Conservation (phyloP, 306 rosid species). For the Styphnolobium japonicum region DNA sequence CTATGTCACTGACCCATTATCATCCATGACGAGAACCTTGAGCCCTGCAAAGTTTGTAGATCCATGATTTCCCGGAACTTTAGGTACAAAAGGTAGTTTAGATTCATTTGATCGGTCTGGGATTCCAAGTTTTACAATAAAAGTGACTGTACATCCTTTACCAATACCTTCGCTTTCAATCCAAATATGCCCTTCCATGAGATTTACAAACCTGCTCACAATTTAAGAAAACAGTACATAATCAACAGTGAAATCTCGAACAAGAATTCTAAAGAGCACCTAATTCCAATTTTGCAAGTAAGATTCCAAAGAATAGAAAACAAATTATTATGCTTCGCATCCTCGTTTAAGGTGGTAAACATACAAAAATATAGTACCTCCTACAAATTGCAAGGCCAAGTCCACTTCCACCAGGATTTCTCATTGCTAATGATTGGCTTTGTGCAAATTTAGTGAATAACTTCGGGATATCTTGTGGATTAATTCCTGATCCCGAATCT, state of each 20-base stretch:
- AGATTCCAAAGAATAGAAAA: background rate
- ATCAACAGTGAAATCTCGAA: slow-evolving; percentile 3
- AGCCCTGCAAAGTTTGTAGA: slow-evolving; percentile 67
- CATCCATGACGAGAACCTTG: slow-evolving; percentile 89
- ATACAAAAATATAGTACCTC: slow-evolving; percentile 53
- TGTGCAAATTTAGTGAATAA: slow-evolving; percentile 86
- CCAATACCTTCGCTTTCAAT: slow-evolving; percentile 95
- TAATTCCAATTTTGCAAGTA: background rate
- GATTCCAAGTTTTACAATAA: slow-evolving; percentile 83
- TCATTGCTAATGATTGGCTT: slow-evolving; percentile 60
- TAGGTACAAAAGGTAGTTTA: slow-evolving; percentile 50
- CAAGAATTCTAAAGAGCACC: background rate
- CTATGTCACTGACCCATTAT: slow-evolving; percentile 74
- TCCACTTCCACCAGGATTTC: slow-evolving; percentile 72
- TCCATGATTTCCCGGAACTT: slow-evolving; percentile 50
- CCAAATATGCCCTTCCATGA: slow-evolving; percentile 96
- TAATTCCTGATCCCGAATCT: slow-evolving; percentile 88
- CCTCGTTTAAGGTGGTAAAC: slow-evolving; percentile 4
- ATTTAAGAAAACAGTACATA: background rate
- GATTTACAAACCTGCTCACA: slow-evolving; percentile 86
- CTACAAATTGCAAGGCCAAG: slow-evolving; percentile 93
- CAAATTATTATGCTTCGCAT: slow-evolving; percentile 1
- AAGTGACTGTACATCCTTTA: slow-evolving; percentile 79
- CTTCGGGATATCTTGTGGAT: slow-evolving; percentile 81
- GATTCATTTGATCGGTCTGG: slow-evolving; percentile 66